Conservation (phyloP, 257 asterid genomes). For the Forsythia suspensa region DNA sequence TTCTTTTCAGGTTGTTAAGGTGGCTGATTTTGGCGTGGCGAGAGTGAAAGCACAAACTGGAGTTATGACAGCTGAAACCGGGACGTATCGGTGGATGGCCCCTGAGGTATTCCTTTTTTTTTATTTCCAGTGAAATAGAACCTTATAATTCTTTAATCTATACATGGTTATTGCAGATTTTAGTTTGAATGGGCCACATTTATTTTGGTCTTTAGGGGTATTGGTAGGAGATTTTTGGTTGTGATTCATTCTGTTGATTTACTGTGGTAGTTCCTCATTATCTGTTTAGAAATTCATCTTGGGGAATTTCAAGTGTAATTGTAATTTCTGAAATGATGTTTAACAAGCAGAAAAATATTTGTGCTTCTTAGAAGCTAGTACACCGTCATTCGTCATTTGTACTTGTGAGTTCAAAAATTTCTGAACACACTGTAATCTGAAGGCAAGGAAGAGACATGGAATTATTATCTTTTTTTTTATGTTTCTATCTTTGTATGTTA, state of each 20-base stretch:
- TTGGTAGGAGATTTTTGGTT: background rate
- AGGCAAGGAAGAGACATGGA: conserved; percentile 1
- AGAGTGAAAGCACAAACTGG: conserved; percentile 96
- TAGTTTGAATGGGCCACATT: background rate
- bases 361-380: background rate
- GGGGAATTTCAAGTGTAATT: background rate
- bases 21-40: conserved; percentile 99
- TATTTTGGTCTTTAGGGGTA: background rate
- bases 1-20: conserved; percentile 78
- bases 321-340: no score
- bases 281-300: background rate
- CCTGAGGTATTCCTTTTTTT: conserved; percentile 72
- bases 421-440: background rate
- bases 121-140: conserved; percentile 11
- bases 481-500: background rate
- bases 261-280: background rate
- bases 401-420: background rate
- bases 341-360: background rate
- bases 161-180: background rate
- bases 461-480: background rate
- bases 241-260: background rate
- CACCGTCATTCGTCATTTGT: background rate
- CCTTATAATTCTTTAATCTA: background rate
- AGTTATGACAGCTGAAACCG: conserved; percentile 99
- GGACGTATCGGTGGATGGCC: conserved; percentile 99